Conservation (phyloP, 2,329 filamentous ascomycete genomes). For the Ophiostoma sp. region DNA sequence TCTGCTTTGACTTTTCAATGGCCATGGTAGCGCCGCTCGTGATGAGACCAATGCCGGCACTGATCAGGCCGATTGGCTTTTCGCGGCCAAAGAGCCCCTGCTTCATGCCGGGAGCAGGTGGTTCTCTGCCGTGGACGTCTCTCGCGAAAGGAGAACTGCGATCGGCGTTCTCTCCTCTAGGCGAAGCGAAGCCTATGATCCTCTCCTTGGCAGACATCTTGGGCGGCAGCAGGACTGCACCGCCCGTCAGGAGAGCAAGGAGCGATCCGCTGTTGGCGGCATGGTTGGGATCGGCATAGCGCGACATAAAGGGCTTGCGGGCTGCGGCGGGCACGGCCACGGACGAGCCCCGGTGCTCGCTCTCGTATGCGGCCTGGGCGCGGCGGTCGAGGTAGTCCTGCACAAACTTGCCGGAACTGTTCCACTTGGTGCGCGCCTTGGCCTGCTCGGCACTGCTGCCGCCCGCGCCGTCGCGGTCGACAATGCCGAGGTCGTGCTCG, state of each 20-base stretch:
- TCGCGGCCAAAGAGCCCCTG: background rate
- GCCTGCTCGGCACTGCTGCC: background rate
- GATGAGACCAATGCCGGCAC: background rate
- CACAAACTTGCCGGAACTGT: conserved; percentile 36
- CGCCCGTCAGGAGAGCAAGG: conserved; percentile 33
- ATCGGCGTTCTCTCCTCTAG: background rate
- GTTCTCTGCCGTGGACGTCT: background rate
- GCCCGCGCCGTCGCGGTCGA: background rate
- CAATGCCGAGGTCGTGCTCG: background rate
- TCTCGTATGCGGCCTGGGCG: conserved; percentile 41
- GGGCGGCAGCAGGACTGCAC: background rate
- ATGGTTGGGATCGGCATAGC: conserved; percentile 48
- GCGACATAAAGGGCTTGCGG: conserved; percentile 38
- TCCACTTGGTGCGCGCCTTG: conserved; percentile 29
- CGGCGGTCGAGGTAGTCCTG: conserved; percentile 45
- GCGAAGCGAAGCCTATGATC: background rate
- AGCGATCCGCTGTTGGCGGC: conserved; percentile 45
- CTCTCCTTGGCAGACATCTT: background rate
- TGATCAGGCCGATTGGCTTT: background rate
- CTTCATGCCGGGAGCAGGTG: background rate
- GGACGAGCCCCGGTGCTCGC: conserved; percentile 38
- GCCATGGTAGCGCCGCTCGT: background rate
- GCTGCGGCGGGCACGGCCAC: conserved; percentile 33
- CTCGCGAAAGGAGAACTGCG: background rate
- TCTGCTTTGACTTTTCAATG: background rate